A percentile compares a stretch with the other conserved stretches of the same genome.
Evolutionary conservation across 1,284 basidiomycete species (phyloP).

Genomic region (Termitomyces sp.): DNA sequence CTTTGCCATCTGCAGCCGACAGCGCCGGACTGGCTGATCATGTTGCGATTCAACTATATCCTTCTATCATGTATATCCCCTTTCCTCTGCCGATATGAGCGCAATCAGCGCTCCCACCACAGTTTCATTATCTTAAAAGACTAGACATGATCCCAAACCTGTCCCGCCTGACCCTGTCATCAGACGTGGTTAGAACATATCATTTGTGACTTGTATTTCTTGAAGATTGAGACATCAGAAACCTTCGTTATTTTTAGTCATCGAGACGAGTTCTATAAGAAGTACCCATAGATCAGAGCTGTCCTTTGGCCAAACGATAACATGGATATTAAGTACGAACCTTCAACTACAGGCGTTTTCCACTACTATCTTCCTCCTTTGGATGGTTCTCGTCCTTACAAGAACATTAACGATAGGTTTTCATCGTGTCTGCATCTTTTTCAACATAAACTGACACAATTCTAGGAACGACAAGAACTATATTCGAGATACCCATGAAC

Average conservation of each 20-base stretch:
- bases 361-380: conserved; percentile 23
- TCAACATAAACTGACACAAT: neutral
- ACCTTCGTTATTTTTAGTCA: neutral
- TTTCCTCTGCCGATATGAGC: too few relatives aligned
- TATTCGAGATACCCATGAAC: conserved; percentile 4
- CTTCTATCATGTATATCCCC: neutral
- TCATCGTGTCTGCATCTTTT: conserved; percentile 3
- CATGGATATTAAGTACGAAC: neutral
- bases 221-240: neutral
- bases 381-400: conserved; percentile 24
- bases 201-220: neutral
- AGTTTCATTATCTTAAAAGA: too few relatives aligned
- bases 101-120: too few relatives aligned
- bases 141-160: too few relatives aligned
- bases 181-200: too few relatives aligned
- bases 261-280: neutral
- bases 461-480: conserved; percentile 4
- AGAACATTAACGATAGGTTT: conserved; percentile 23
- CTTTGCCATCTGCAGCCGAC: too few relatives aligned
- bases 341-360: conserved; percentile 16
- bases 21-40: neutral
- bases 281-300: neutral
- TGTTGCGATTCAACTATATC: neutral
- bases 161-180: too few relatives aligned
- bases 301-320: neutral